phyloP scores from a whole-genome alignment of 2,329 filamentous ascomycete species.

The Stagonosporopsis cucurbitacearum region DNA sequence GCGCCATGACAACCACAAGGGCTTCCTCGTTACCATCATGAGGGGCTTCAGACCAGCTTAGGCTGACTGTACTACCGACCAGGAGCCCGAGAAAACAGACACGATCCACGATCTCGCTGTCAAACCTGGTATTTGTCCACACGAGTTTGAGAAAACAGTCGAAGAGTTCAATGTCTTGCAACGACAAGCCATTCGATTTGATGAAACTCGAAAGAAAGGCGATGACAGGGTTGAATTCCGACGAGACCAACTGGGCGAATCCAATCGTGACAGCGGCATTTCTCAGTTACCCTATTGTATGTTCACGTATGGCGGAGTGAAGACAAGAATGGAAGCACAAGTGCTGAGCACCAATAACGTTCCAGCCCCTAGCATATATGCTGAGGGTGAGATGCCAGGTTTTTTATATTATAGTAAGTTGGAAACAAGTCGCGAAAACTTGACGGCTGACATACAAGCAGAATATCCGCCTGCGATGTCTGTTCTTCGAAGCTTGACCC shows the following conservation, averaged over 20 bases:
- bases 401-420: neutral
- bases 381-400: neutral
- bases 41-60: constrained; percentile 51
- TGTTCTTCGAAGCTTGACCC: neutral
- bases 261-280: constrained; percentile 36
- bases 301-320: neutral
- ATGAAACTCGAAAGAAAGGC: constrained; percentile 53
- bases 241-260: constrained; percentile 43
- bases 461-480: neutral
- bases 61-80: constrained; percentile 54
- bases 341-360: constrained; percentile 33
- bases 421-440: neutral
- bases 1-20: constrained; percentile 51
- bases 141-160: constrained; percentile 44
- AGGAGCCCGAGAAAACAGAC: constrained; percentile 50
- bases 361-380: neutral
- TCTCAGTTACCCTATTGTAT: neutral
- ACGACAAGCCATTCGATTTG: constrained; percentile 51
- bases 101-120: constrained; percentile 44
- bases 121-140: neutral
- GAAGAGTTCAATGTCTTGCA: constrained; percentile 50
- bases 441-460: neutral
- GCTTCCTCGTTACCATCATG: constrained; percentile 53
- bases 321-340: constrained; percentile 41
- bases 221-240: constrained; percentile 4